Base-by-base conservation (phyloP, 2,329 filamentous ascomycete genomes). In the Colletotrichum sp. region DNA sequence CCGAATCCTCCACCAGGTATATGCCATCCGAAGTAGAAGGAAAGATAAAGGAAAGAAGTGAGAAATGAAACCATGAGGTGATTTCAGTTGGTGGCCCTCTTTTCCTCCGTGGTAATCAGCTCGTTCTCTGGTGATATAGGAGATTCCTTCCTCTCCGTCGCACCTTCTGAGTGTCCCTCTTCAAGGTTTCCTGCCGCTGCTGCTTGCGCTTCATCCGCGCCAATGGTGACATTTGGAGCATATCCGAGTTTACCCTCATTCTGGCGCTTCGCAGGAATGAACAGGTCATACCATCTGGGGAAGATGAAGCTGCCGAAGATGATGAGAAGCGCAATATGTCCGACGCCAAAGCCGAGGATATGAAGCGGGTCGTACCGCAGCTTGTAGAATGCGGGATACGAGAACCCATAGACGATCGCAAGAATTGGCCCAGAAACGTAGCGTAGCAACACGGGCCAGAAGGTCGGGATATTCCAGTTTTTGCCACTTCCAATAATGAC, bases 381-480 rank as follows among this genome's bases (percentile, higher is more conserved):
- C 32, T 83, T 79, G 76, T 89, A 83, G 76, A 90, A 90, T 12
- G 85, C 84, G 0, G 88, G 87, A 75, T 90, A 90, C 2, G 88
- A 85, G 79, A 91, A 90, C 67, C 85, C 86, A 79, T 87, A 89
- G 67, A 90, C 86, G 75, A 90, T 90, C 70, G 86, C 85, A 2
- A 90, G 83, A 21, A 89, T 85, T 0, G 88, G 89, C 0, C 85
- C 88, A 16, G 86, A 86, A 43, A 90, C 79, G 75, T 90, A 90
- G 24, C 88, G 88, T 1, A 90, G 81, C 0, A 92, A 82, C 2
- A 87, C 80, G 1, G 87, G 87, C 83, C 89, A 89, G 79, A 90
- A 88, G 3, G 68, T 74, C 1, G 90, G 90, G 28, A 92, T 90
- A 5, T 81, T 86, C 90, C 90, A 92, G 81, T 92, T 92, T 48